Evolutionary conservation across 768 basidiomycete species (phyloP), one percentile per base, ranked within the genome.

Genomic region (Russula dissimulans): DNA sequence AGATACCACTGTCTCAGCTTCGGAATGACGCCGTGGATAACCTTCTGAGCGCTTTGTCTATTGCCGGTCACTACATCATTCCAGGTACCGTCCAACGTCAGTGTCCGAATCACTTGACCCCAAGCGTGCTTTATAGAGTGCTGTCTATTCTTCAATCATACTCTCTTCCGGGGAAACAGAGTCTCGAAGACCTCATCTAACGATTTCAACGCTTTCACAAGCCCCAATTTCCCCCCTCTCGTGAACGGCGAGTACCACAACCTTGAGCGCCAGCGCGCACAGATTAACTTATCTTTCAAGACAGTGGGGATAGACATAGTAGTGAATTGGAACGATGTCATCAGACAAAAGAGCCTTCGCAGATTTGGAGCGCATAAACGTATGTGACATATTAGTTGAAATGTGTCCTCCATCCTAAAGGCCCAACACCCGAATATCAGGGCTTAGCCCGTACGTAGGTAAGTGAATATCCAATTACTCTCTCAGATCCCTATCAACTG

Each of bases 11-110:
- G 38, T 92, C 89, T 2, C 88, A 93, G 68, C 76, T 95, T 48
- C 81, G 92, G n/a, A 97, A 95, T 66, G 94, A 97, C 70, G 92
- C 93, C 8, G 85, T 93, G 5, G 95, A 95, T 66, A 97, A 97
- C 70, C 75, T 97, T 10, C 83, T 97, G 70, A 93, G 91, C 8
- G 89, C 91, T 3, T 75, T 97, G 38, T 84, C 87, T 15, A 86
- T 95, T 54, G 93, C 94, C 15, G 94, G 95, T 1, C 86, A 91
- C 67, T 95, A 85, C 68, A 88, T 89, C 62, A 93, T 97, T 55
- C 94, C 95, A 69, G 93, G 91, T 88, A 73, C 32, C 63, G 4
- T 38, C 3, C 15, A 36, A 15, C 11, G 44, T 34, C 38, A 17
- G 36, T 31, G 8, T 2, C 3, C 3, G 29, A 39, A 17, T 6